These are phyloP conservation scores for Lyophyllum shimeji DNA, from an alignment of 768 basidiomycete species.

Conservation along the genomic window DNA sequence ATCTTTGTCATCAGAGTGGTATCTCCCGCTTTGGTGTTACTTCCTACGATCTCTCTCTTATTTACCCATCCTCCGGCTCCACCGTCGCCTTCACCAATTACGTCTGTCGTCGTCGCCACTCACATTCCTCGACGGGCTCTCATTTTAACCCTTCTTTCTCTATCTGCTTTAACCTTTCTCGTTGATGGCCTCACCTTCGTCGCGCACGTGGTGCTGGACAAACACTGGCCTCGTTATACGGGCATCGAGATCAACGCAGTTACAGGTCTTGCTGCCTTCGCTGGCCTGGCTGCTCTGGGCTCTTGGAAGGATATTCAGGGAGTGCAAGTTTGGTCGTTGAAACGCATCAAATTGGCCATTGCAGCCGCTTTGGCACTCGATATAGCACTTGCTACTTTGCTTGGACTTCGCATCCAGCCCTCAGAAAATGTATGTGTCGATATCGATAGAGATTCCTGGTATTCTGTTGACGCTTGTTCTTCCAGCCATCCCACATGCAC, in stretches of 20 bases:
- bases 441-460: conserved; percentile 7
- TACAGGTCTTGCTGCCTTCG: conserved; percentile 67
- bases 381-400: conserved; percentile 54
- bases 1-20: conserved; percentile 61
- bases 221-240: conserved; percentile 61
- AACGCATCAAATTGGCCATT: conserved; percentile 54
- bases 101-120: conserved; percentile 71
- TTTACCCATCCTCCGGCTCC: conserved; percentile 45
- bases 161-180: conserved; percentile 72
- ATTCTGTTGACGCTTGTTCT: conserved; percentile 12
- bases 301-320: conserved; percentile 79
- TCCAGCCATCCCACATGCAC: conserved; percentile 25
- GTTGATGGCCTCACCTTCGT: conserved; percentile 77
- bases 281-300: conserved; percentile 72
- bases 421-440: conserved; percentile 28
- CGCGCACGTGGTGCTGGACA: conserved; percentile 59
- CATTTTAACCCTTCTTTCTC: conserved; percentile 71
- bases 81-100: conserved; percentile 63
- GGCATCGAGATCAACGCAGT: conserved; percentile 70
- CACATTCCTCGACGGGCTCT: conserved; percentile 72
- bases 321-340: conserved; percentile 65
- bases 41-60: conserved; percentile 62
- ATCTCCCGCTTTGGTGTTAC: conserved; percentile 65
- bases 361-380: conserved; percentile 58
- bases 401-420: conserved; percentile 41